Conservation (phyloP, 179 eudicot genomes). For the Beta corolliflora region DNA sequence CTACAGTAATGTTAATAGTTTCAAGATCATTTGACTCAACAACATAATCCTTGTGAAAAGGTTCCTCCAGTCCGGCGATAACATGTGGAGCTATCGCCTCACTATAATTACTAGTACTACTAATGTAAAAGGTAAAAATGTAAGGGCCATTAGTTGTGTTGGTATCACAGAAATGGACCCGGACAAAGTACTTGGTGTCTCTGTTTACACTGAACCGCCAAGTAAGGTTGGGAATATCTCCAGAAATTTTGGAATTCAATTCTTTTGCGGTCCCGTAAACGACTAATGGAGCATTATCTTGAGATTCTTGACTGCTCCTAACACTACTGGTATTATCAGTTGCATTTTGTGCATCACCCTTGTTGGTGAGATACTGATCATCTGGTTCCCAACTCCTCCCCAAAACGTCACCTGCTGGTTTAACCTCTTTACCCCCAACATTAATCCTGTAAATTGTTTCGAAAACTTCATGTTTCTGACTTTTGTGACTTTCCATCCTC, state of each 20-base stretch:
- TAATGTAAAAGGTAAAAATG: slow-evolving; percentile 34
- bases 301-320: too few species aligned
- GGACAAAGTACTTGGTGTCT: slow-evolving; percentile 27
- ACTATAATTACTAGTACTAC: slow-evolving; percentile 16
- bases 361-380: slow-evolving; percentile 40
- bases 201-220: slow-evolving; percentile 47
- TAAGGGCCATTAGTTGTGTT: not conserved
- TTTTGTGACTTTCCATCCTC: not conserved
- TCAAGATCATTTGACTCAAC: slow-evolving; percentile 43
- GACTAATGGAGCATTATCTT: slow-evolving; percentile 37
- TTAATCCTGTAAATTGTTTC: slow-evolving; percentile 43
- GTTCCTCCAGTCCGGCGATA: slow-evolving; percentile 4
- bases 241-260: not conserved
- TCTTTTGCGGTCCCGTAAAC: slow-evolving; percentile 51
- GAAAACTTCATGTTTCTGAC: slow-evolving; percentile 24
- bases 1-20: slow-evolving; percentile 40
- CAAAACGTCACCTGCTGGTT: slow-evolving; percentile 12
- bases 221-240: slow-evolving; percentile 34
- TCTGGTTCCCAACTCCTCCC: slow-evolving; percentile 57
- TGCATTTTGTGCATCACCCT: slow-evolving; percentile 24
- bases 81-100: slow-evolving; percentile 8
- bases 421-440: slow-evolving; percentile 37
- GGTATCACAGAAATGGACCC: slow-evolving; percentile 60
- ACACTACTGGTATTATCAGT: not conserved
- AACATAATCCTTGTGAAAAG: slow-evolving; percentile 50